Percentiles rank a stretch among this genome's conserved stretches.
phyloP scores from a whole-genome alignment of 495 filamentous ascomycete species.

The Chaetomium cochliodes region DNA sequence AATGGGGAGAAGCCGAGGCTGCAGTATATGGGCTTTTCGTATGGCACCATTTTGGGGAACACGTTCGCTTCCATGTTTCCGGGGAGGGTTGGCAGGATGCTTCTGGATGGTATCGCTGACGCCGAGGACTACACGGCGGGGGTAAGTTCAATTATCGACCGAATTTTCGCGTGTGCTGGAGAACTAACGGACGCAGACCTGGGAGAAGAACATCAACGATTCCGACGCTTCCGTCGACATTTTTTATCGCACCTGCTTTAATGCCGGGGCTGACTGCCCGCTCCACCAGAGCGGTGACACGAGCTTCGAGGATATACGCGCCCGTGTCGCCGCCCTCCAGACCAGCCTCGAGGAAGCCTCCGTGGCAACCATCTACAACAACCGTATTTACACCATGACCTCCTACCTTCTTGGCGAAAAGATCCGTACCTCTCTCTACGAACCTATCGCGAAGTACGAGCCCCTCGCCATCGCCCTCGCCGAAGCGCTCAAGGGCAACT shows the following conservation, averaged over 20 bases:
- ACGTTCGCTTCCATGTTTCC: constrained; percentile 51
- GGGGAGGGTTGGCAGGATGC: constrained; percentile 41
- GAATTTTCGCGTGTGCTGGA: background rate
- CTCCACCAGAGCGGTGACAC: constrained; percentile 48
- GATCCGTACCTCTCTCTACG: constrained; percentile 38
- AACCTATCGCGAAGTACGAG: constrained; percentile 28
- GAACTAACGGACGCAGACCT: constrained; percentile 28
- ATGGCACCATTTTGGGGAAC: constrained; percentile 43
- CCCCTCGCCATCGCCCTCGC: constrained; percentile 25
- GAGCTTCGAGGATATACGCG: constrained; percentile 50
- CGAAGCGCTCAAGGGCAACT: constrained; percentile 35
- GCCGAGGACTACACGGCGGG: constrained; percentile 33
- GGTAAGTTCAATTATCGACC: background rate
- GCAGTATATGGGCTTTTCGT: constrained; percentile 39
- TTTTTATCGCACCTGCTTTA: constrained; percentile 52
- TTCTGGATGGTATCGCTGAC: constrained; percentile 42
- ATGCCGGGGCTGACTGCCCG: constrained; percentile 42
- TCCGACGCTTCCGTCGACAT: constrained; percentile 49
- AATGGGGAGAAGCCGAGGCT: constrained; percentile 2
- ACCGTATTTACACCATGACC: constrained; percentile 35
- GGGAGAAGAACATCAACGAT: constrained; percentile 48
- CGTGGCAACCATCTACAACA: constrained; percentile 23
- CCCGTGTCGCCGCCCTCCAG: constrained; percentile 43
- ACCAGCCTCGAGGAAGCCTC: constrained; percentile 22
- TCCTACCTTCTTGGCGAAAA: constrained; percentile 46